Evolutionary conservation across 306 rosid genomes (phyloP).

Genomic region (Rosa multiflora): DNA sequence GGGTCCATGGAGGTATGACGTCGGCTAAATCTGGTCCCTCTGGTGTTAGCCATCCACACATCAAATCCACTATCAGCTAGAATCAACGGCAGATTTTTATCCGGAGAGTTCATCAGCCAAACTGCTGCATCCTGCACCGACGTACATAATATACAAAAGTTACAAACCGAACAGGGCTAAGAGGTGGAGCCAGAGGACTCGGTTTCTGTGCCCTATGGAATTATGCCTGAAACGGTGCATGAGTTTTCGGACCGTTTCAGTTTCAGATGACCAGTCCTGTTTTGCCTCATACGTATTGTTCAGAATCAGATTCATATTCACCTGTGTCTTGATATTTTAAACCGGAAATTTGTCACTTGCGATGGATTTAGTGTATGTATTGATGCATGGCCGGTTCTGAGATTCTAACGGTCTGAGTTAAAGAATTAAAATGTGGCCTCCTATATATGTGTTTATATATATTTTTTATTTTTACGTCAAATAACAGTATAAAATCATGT

Average conservation of each 20-base stretch:
- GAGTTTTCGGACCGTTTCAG: constrained; percentile 17
- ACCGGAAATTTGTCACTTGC: background rate
- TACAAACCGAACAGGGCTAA: background rate
- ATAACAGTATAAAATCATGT: too few relatives aligned
- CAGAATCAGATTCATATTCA: background rate
- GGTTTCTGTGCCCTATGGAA: constrained; percentile 9
- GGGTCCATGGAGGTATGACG: constrained; percentile 57
- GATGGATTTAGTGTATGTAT: background rate
- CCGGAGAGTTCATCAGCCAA: constrained; percentile 75
- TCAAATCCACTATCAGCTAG: constrained; percentile 82
- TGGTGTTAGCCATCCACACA: constrained; percentile 81
- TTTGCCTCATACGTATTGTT: background rate
- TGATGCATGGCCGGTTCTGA: too few relatives aligned
- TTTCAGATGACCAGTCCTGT: background rate
- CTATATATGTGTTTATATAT: too few relatives aligned
- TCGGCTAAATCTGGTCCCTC: constrained; percentile 84
- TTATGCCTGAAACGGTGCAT: constrained; percentile 26
- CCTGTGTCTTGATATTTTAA: constrained; percentile 2
- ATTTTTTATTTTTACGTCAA: too few relatives aligned
- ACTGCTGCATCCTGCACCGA: constrained; percentile 65
- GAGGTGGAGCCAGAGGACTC: background rate
- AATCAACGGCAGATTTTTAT: constrained; percentile 71
- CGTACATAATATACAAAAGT: background rate
- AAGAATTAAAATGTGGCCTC: too few relatives aligned
- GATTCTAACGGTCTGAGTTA: too few relatives aligned